Evolutionary conservation across 495 filamentous ascomycete species (phyloP).

Genomic region (Penicillium maclennaniae): DNA sequence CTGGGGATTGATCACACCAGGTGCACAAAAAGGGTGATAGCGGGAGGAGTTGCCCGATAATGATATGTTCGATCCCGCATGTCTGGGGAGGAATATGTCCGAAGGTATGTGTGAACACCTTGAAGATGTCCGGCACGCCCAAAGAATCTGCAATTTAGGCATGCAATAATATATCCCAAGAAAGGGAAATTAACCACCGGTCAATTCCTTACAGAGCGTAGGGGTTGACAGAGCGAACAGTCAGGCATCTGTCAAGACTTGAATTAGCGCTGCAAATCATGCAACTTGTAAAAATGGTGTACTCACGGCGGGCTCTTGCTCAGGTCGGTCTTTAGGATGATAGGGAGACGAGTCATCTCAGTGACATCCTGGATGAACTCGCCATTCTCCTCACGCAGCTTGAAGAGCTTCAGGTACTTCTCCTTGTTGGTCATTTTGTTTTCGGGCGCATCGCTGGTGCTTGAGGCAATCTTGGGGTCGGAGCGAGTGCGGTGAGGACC

Average conservation of each 20-base stretch:
- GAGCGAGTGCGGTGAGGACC: slow-evolving; percentile 84
- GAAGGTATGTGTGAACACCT: slow-evolving; percentile 3
- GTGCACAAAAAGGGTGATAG: slow-evolving; percentile 6
- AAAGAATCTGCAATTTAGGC: slow-evolving; percentile 26
- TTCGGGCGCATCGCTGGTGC: slow-evolving; percentile 65
- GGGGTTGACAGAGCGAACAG: slow-evolving; percentile 95
- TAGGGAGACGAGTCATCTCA: slow-evolving; percentile 94
- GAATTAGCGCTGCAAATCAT: background rate
- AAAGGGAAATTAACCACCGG: slow-evolving; percentile 14
- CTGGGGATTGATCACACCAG: background rate
- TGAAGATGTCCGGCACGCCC: slow-evolving; percentile 11
- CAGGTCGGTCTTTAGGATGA: slow-evolving; percentile 96
- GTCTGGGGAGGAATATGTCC: background rate
- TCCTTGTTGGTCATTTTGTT: slow-evolving; percentile 86
- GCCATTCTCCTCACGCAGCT: slow-evolving; percentile 84
- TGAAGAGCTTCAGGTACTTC: slow-evolving; percentile 89
- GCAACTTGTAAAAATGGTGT: background rate
- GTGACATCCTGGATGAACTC: slow-evolving; percentile 97
- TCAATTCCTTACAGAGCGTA: slow-evolving; percentile 67
- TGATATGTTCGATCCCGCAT: slow-evolving; percentile 29
- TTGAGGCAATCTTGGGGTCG: slow-evolving; percentile 82
- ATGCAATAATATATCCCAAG: slow-evolving; percentile 29
- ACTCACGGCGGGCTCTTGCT: slow-evolving; percentile 98
- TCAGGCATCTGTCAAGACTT: slow-evolving; percentile 69
- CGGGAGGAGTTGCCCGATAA: slow-evolving; percentile 20